phyloP scores from a whole-genome alignment of 257 asterid genomes.

The Scutellaria minor region DNA sequence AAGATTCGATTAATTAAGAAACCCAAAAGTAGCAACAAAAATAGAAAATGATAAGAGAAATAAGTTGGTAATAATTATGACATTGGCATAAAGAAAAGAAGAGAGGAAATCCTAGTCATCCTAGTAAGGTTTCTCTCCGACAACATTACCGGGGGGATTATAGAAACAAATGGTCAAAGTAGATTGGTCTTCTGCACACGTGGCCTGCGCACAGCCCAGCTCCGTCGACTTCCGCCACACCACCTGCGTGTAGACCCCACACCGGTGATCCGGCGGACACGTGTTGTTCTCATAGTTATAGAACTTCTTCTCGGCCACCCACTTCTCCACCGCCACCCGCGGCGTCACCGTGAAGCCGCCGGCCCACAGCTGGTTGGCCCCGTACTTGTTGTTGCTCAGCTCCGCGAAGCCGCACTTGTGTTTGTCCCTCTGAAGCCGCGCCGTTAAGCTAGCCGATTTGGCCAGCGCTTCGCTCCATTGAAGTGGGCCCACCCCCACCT shows the following conservation, averaged over 20 bases:
- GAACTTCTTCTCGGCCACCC: conserved; percentile 81
- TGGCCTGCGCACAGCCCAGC: conserved; percentile 78
- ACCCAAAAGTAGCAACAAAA: background rate
- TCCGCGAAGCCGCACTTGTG: conserved; percentile 75
- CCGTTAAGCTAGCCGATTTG: conserved; percentile 68
- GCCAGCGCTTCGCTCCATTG: conserved; percentile 71
- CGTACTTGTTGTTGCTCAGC: conserved; percentile 54
- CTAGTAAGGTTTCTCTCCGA: conserved; percentile 91
- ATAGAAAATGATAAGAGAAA: background rate
- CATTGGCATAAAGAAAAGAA: too few species aligned
- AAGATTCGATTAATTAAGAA: too few species aligned
- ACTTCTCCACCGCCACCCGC: conserved; percentile 62
- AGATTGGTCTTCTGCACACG: conserved; percentile 49
- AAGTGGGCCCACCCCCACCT: conserved; percentile 74
- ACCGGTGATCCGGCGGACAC: conserved; percentile 55
- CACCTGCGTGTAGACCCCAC: conserved; percentile 94
- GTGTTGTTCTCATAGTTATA: conserved; percentile 66
- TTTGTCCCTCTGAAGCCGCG: conserved; percentile 67
- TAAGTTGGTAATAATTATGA: background rate
- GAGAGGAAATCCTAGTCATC: conserved; percentile 35
- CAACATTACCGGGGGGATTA: conserved; percentile 85
- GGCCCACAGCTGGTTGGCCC: conserved; percentile 84
- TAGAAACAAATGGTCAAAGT: conserved; percentile 76
- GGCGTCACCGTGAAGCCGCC: conserved; percentile 57
- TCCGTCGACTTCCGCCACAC: conserved; percentile 79